Conservation (phyloP, 345 rosid genomes). For the Eucalyptus sp. region DNA sequence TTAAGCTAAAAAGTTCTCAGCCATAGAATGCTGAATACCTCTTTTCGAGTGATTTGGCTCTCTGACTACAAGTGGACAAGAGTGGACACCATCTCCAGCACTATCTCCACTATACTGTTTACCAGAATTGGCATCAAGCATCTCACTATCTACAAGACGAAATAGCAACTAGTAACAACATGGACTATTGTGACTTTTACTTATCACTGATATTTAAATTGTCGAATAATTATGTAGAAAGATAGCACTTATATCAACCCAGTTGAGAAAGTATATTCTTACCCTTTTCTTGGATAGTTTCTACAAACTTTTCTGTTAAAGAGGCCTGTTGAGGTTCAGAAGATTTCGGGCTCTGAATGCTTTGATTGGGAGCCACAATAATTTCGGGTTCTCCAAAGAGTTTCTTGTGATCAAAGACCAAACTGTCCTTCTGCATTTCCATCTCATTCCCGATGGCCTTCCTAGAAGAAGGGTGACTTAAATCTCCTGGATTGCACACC, state of each 20-base stretch:
- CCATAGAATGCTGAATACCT: background rate
- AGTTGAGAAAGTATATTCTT: background rate
- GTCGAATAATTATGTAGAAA: background rate
- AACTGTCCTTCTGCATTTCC: background rate
- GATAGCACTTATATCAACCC: background rate
- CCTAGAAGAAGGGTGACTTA: background rate
- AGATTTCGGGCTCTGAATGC: background rate
- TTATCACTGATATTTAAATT: background rate
- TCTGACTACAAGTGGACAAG: background rate
- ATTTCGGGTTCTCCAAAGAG: conserved; percentile 3
- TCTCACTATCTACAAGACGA: background rate
- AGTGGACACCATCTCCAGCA: background rate
- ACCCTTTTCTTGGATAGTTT: conserved; percentile 1
- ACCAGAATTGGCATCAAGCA: background rate
- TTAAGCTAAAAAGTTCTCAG: background rate
- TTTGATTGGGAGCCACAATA: background rate
- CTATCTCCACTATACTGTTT: background rate
- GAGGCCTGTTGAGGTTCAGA: conserved; percentile 9
- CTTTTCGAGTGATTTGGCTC: background rate
- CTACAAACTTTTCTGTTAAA: conserved; percentile 7
- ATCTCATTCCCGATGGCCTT: background rate
- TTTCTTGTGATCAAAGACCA: background rate
- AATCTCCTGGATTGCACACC: conserved; percentile 1
- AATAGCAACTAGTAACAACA: background rate
- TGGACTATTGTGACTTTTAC: background rate